Evolutionary conservation across 768 basidiomycete species (phyloP), one percentile per base, ranked within the genome.

Genomic region (Exsudoporus frostii): DNA sequence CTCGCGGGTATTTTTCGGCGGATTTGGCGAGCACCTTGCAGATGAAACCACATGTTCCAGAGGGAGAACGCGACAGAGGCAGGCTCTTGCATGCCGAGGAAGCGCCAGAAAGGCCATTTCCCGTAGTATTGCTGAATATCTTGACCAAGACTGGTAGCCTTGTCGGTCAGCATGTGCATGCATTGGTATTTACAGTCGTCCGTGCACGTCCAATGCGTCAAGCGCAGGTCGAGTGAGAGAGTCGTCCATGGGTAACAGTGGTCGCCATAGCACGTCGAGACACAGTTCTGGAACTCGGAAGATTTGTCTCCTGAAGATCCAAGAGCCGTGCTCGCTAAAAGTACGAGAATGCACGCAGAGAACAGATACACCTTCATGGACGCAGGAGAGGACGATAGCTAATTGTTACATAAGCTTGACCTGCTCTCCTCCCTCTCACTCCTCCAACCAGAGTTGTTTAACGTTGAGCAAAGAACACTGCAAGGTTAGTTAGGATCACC

Each of bases 41-140:
- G 71, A 69, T 99, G 94, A 38, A 78, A 81, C 74, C 77, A 83
- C 38, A 96, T 74, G 68, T 99, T 98, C 53, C 85, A 72, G n/a
- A 97, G 62, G 14, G 91, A 94, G 74, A 98, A 97, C 33, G 82
- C 70, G 53, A 97, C 94, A 3, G 91, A 90, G 8, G 94, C 88
- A 7, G 96, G 95, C 71, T 99, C 96, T 65, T 98, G 96, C 70
- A 92, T 87, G 29, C 94, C 92, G n/a, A 76, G 73, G 20, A 89
- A 74, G 29, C 95, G 80, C 82, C 85, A 88, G 68, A 99, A 98
- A 0, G 95, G 92, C 96, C 96, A 98, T 74, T 98, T 98, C 15
- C 96, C 97, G 62, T 92, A 82, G 69, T 90, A 95, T 60, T 97
- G 94, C 40, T 89, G 81, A 1, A 90, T 71, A 2, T 52, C 59